Conservation (phyloP, 2,329 filamentous ascomycete species). For the Rutstroemia sp. region DNA sequence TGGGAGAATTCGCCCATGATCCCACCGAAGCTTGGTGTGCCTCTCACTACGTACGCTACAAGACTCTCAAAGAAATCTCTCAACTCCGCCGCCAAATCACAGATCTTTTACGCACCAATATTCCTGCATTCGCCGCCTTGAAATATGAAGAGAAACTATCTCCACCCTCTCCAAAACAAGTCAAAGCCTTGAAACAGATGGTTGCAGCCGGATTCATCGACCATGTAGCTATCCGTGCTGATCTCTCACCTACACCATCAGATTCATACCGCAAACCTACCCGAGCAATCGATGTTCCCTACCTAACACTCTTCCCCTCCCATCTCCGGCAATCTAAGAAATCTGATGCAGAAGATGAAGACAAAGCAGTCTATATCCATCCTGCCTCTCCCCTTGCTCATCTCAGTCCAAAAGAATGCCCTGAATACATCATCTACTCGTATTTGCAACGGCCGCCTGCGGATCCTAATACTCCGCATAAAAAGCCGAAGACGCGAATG, state of each 20-base stretch:
- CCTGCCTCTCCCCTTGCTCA: slow-evolving; percentile 74
- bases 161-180: slow-evolving; percentile 56
- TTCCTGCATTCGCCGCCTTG: slow-evolving; percentile 55
- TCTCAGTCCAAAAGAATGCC: slow-evolving; percentile 63
- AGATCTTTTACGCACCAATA: slow-evolving; percentile 68
- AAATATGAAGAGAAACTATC: slow-evolving; percentile 49
- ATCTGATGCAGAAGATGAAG: slow-evolving; percentile 31
- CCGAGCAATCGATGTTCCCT: slow-evolving; percentile 87
- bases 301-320: slow-evolving; percentile 74
- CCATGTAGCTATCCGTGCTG: slow-evolving; percentile 85
- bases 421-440: slow-evolving; percentile 80
- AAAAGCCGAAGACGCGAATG: slow-evolving; percentile 74
- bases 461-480: slow-evolving; percentile 38
- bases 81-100: slow-evolving; percentile 80
- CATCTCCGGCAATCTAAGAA: slow-evolving; percentile 31
- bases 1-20: slow-evolving; percentile 79
- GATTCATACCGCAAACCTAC: slow-evolving; percentile 62
- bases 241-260: slow-evolving; percentile 69
- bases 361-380: slow-evolving; percentile 74
- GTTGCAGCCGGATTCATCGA: slow-evolving; percentile 89
- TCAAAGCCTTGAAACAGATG: slow-evolving; percentile 82
- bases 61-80: slow-evolving; percentile 77
- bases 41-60: slow-evolving; percentile 76
- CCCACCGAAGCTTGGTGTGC: slow-evolving; percentile 68
- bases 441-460: slow-evolving; percentile 62